Evolutionary conservation across 768 basidiomycete species (phyloP).

Genomic region (Boletus subparvulus): DNA sequence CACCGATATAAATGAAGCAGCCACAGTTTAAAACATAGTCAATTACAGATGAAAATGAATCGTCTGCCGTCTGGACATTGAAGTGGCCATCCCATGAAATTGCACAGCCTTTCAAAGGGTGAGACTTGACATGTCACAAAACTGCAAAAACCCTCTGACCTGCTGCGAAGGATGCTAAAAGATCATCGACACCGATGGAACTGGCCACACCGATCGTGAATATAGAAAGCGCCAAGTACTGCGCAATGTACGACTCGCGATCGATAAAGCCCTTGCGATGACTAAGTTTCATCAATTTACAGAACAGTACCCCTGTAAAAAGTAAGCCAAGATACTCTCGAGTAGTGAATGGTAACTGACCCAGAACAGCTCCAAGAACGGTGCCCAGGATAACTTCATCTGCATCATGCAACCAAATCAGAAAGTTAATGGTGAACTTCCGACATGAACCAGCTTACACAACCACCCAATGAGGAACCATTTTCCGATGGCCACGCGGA

Average conservation of each 20-base stretch:
- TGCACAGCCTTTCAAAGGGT: constrained; percentile 61
- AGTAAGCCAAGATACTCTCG: background rate
- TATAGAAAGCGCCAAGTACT: constrained; percentile 71
- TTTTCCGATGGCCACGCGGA: constrained; percentile 64
- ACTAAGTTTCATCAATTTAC: constrained; percentile 69
- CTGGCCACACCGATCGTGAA: constrained; percentile 79
- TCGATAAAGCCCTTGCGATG: constrained; percentile 66
- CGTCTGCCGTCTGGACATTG: constrained; percentile 77
- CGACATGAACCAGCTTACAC: constrained; percentile 37
- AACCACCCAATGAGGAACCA: constrained; percentile 89
- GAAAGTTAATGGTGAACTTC: background rate
- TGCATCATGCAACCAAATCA: constrained; percentile 25
- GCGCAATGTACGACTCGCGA: constrained; percentile 84
- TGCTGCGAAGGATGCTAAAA: constrained; percentile 86
- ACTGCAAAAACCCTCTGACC: constrained; percentile 39
- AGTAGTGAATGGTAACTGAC: constrained; percentile 20
- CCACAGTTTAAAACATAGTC: constrained; percentile 82
- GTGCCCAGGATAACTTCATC: constrained; percentile 83
- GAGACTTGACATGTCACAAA: background rate
- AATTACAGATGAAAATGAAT: constrained; percentile 86
- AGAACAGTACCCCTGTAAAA: constrained; percentile 60
- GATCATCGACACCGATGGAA: constrained; percentile 81
- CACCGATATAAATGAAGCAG: constrained; percentile 84
- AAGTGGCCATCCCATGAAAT: constrained; percentile 92
- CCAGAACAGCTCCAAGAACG: constrained; percentile 60